Percentiles rank a stretch among this genome's conserved stretches.
Conservation (phyloP, 352 stramenopile genomes). For the Pythium biforme region DNA sequence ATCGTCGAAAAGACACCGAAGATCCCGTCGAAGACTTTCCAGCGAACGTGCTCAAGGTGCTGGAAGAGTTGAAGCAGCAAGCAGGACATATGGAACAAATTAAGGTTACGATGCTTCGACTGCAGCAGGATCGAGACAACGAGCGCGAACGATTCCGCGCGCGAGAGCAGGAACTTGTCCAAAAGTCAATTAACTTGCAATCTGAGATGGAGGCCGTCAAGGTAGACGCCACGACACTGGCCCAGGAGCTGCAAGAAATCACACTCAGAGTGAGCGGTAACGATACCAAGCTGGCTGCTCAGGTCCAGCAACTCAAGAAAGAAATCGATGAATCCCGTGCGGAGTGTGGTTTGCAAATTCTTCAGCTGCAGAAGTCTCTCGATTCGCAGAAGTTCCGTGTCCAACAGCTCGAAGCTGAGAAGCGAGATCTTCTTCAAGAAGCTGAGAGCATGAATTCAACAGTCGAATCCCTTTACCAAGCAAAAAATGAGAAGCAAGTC, state of each 20-base stretch:
- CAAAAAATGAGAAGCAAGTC: conserved; percentile 50
- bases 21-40: conserved; percentile 21
- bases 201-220: conserved; percentile 41
- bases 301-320: conserved; percentile 50
- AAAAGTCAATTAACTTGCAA: conserved; percentile 29
- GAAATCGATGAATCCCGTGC: conserved; percentile 46
- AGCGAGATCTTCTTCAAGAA: conserved; percentile 65
- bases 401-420: conserved; percentile 54
- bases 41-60: conserved; percentile 12
- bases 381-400: conserved; percentile 47
- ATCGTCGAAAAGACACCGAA: background rate
- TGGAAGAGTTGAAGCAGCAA: conserved; percentile 27
- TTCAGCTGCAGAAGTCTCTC: conserved; percentile 62
- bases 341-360: conserved; percentile 35
- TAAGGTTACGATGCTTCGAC: conserved; percentile 43
- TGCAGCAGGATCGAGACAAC: conserved; percentile 49
- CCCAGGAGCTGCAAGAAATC: conserved; percentile 51
- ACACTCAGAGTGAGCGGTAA: conserved; percentile 37
- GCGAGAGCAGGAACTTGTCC: conserved; percentile 45
- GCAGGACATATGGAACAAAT: conserved; percentile 37
- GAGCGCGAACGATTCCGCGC: conserved; percentile 36
- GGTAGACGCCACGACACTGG: conserved; percentile 45
- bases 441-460: conserved; percentile 56
- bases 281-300: conserved; percentile 37
- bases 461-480: conserved; percentile 52